phyloP scores from a whole-genome alignment of 2,329 filamentous ascomycete species.

The Fonsecaea multimorphosa region DNA sequence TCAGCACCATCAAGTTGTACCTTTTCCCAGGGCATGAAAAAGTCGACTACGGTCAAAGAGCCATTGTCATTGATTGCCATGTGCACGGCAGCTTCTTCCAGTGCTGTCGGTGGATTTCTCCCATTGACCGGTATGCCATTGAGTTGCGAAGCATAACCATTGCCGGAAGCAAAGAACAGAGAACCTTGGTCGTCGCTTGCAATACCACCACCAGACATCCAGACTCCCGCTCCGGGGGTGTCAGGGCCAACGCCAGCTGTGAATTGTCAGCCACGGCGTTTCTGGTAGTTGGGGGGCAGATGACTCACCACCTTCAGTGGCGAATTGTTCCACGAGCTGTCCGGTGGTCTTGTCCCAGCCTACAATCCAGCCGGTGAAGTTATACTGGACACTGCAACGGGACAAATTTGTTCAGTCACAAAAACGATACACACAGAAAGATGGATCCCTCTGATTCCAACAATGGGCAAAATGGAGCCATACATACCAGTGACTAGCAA shows the following conservation, averaged over 20 bases:
- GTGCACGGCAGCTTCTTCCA: conserved; percentile 40
- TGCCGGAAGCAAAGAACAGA: conserved; percentile 43
- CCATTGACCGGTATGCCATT: conserved; percentile 41
- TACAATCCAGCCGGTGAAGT: conserved; percentile 62
- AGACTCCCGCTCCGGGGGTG: conserved; percentile 35
- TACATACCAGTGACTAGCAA: conserved; percentile 59
- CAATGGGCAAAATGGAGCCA: background rate
- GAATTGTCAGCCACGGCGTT: conserved; percentile 8
- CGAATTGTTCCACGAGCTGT: conserved; percentile 33
- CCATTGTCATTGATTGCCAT: conserved; percentile 38
- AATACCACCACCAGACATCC: conserved; percentile 43
- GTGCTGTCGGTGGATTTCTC: conserved; percentile 37
- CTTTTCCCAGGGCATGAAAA: conserved; percentile 63
- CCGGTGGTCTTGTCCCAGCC: conserved; percentile 50
- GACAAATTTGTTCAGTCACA: conserved; percentile 3
- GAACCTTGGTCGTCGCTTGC: conserved; percentile 40
- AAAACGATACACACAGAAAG: background rate
- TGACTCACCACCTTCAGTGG: conserved; percentile 33
- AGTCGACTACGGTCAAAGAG: conserved; percentile 57
- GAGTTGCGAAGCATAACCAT: conserved; percentile 42
- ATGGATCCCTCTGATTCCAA: background rate
- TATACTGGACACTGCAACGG: conserved; percentile 54
- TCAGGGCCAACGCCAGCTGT: conserved; percentile 32
- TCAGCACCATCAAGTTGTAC: conserved; percentile 57
- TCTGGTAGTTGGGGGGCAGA: background rate